Evolutionary conservation across 2,329 filamentous ascomycete species (phyloP), one percentile per base, ranked within the genome.

Genomic region (Gaeumannomyces tritici): DNA sequence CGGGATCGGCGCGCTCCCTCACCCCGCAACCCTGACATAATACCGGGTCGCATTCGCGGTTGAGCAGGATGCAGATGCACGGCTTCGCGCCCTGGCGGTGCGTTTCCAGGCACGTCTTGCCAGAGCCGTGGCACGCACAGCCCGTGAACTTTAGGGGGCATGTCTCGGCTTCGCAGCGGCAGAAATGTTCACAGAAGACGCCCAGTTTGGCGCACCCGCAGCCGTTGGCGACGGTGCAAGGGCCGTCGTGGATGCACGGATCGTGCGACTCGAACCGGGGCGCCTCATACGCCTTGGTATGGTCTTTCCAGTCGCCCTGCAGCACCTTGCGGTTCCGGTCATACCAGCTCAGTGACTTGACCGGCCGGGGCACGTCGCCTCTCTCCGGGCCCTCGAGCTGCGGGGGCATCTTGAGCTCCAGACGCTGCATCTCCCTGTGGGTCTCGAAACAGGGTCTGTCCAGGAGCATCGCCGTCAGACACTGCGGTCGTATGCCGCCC

Each of bases 11-110:
- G 2, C 89, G 81, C 63, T 90, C 84, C 13, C 77, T 70, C 0
- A 87, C 89, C 31, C 90, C 90, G 67, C 91, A 95, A 11, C 77
- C 79, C 21, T 80, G 80, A 69, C 91, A 96, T 15, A 93, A 78
- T 63, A 89, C 85, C 2, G 90, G 86, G 68, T 95, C 91, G 69
- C 91, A 96, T 74, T 96, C 91, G 54, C 91, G 83, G 67, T 90
- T 89, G 61, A 91, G 79, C 68, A 83, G 80, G 26, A 86, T 79
- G 68, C 91, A 96, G 18, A 89, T 86, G 70, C 91, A 95, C 4
- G 81, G 80, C 64, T 73, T 75, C 21, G 42, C 42, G 59, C 76
- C 74, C 62, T 84, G 83, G 64, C 81, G 82, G 66, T 86, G 78
- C 56, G 81, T 83, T 15, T 79, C 72, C 7, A 79, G 66, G 65